Base-by-base conservation (phyloP, 176 grass and related monocot species). In the Carex kokanica region DNA sequence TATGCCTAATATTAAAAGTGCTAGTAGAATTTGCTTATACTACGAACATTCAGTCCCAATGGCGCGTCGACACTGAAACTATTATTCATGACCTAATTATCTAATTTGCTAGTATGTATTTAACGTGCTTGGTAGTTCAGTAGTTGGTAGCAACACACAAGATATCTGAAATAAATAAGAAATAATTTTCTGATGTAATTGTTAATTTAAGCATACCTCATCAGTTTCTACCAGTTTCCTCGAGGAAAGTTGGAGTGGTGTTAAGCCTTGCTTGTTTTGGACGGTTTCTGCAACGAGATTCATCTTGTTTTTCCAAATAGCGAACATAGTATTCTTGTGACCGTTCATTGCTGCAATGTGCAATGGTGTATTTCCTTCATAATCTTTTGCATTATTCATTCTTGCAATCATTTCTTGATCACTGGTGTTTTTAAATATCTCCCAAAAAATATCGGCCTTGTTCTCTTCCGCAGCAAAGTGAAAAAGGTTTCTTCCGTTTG, bases 391-490 rank as follows among this genome's bases (percentile, higher is more conserved):
- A 17, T 79, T 60, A 8, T 38, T 6, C 24, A 79, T 38, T 8
- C 11, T 20, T 23, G 8, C 8, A 7, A 17, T 31, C 16, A 0
- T 54, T 56, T 17, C 7, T 17, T 20, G 2, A 79, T 3, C 2
- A 38, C 3, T 32, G 8, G 43, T 8, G 0, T 60, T 17, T 7
- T 0, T 4, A 34, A 59, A 58, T 16, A 59, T 15, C 5, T 4
- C 5, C 8, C 1, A 0, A 45, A 45, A 45, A 9, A 8, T 9
- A 10, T 10, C 2, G 2, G 1, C 0, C 2, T 25, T 15, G 11
- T 65, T 51, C 5, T 14, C 1, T 51, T 81, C 79, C 10, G 79
- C 79, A 49, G 79, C 79, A 29, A 65, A 45, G 38, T 81, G 79
- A 14, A 81, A 16, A 25, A 58, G 8, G 9, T 79, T 79, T 31